Conservation (phyloP, 805 yeast species). For the Pichia kluyveri region DNA sequence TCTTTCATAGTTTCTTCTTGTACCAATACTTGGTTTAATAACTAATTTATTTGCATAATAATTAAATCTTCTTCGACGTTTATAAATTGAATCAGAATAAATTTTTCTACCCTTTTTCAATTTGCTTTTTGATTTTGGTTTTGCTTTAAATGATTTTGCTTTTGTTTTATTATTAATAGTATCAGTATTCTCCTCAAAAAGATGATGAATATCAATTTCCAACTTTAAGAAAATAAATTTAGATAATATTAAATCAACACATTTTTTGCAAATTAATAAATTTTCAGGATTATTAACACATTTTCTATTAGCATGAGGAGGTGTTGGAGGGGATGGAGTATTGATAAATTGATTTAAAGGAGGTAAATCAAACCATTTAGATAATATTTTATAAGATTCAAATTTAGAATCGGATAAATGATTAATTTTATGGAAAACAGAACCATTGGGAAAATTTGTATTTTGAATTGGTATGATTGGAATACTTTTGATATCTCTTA, state of each 20-base stretch:
- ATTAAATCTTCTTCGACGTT: slow-evolving; percentile 20
- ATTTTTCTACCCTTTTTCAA: background rate
- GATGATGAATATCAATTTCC: slow-evolving; percentile 23
- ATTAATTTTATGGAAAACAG: slow-evolving; percentile 21
- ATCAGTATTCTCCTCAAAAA: slow-evolving; percentile 1
- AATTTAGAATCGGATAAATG: slow-evolving; percentile 20
- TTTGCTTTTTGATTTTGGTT: background rate
- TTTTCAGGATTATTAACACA: slow-evolving; percentile 25
- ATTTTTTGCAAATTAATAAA: slow-evolving; percentile 21
- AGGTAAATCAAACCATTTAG: slow-evolving; percentile 29
- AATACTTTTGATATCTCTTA: slow-evolving; percentile 5
- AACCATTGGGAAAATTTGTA: slow-evolving; percentile 23
- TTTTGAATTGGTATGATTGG: slow-evolving; percentile 8
- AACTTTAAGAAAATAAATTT: slow-evolving; percentile 23
- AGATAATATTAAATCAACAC: slow-evolving; percentile 21
- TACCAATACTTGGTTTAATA: background rate
- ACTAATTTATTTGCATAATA: slow-evolving; percentile 2
- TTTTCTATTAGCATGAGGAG: slow-evolving; percentile 18
- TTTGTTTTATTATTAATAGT: background rate
- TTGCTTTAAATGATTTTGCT: background rate
- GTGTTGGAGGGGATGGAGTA: slow-evolving; percentile 28
- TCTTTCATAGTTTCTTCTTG: background rate
- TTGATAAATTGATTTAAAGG: slow-evolving; percentile 27
- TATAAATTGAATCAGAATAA: slow-evolving; percentile 23
- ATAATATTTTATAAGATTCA: slow-evolving; percentile 19